These are phyloP conservation scores for Sinapis alba DNA, from an alignment of 441 rosid genomes.

Conservation along the genomic window DNA sequence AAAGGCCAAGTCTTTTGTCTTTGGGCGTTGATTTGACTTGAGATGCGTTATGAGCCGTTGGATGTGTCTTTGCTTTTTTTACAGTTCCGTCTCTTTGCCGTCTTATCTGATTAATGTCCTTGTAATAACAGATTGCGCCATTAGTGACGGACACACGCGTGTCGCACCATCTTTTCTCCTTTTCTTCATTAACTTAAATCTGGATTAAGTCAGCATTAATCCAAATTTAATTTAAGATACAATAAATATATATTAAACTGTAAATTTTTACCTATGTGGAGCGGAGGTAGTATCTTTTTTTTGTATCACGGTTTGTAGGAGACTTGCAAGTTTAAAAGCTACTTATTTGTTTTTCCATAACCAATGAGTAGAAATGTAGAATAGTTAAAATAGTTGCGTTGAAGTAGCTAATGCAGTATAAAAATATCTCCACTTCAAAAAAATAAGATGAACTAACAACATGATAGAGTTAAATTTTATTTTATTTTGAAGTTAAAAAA, in stretches of 20 bases:
- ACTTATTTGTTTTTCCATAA: no score
- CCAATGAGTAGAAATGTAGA: no score
- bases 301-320: not conserved
- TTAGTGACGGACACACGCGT: conserved; percentile 11
- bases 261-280: not conserved
- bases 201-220: not conserved
- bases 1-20: conserved; percentile 3
- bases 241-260: no score
- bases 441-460: no score
- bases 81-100: conserved; percentile 35
- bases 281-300: no score
- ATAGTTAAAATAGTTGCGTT: not conserved
- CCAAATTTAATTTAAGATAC: not conserved
- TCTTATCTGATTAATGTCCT: conserved; percentile 30
- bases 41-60: conserved; percentile 27
- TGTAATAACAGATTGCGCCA: conserved; percentile 4
- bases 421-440: no score
- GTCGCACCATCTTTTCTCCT: not conserved
- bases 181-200: not conserved
- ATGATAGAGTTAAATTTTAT: no score
- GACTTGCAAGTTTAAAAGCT: not conserved
- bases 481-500: no score
- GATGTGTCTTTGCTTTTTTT: conserved; percentile 25
- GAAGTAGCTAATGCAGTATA: not conserved
- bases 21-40: conserved; percentile 29